Conservation (phyloP, 2,329 filamentous ascomycete genomes). For the Colletotrichum sp. region DNA sequence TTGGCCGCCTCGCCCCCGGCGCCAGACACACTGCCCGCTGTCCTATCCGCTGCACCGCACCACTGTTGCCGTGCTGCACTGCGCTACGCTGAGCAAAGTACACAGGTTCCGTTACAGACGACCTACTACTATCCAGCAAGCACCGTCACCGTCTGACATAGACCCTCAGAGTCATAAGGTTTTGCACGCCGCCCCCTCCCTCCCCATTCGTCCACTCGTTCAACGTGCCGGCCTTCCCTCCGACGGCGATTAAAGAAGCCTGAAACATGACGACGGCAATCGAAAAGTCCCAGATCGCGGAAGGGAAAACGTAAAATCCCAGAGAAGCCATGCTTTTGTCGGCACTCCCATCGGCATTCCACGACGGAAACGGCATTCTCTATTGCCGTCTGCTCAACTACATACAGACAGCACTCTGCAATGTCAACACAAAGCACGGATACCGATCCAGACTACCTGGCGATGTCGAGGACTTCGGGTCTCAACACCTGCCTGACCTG, state of each 20-base stretch:
- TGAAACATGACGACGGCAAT: constrained; percentile 12
- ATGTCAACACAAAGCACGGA: neutral
- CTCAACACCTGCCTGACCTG: neutral
- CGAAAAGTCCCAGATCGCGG: neutral
- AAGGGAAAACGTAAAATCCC: neutral
- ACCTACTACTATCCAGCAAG: neutral
- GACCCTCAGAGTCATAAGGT: neutral
- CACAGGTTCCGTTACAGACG: neutral
- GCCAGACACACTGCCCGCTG: neutral
- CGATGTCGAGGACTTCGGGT: neutral
- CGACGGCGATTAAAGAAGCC: neutral
- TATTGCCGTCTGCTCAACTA: neutral
- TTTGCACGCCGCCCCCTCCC: neutral
- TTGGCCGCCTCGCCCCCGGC: neutral
- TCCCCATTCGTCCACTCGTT: neutral
- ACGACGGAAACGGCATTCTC: neutral
- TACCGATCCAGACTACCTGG: neutral
- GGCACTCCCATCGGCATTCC: constrained; percentile 11
- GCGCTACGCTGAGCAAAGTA: neutral
- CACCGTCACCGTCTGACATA: neutral
- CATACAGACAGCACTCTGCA: neutral
- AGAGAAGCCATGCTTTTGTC: neutral
- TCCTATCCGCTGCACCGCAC: neutral
- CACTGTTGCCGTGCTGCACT: neutral
- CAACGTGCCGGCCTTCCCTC: neutral